A percentile compares a stretch with the other conserved stretches of the same genome.
Evolutionary conservation across 768 basidiomycete species (phyloP).

Genomic region (Lyophyllum semitale): DNA sequence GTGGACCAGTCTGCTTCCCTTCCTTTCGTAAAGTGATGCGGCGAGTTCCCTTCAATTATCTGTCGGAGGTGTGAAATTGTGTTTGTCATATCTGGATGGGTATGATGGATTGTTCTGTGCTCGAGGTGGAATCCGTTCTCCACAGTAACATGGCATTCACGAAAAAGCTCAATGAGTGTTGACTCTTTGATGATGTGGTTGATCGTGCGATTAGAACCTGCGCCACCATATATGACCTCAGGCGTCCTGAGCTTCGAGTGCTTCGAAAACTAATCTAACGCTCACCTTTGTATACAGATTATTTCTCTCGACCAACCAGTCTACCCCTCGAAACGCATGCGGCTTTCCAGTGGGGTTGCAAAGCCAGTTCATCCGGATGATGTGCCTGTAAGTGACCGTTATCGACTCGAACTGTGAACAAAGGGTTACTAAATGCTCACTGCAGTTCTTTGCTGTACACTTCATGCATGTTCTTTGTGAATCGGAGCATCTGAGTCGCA

Average conservation of each 20-base stretch:
- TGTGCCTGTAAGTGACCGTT: too few relatives aligned
- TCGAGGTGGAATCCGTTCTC: constrained; percentile 23
- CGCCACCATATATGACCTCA: constrained; percentile 13
- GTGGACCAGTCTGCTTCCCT: not conserved
- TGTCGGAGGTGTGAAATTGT: constrained; percentile 18
- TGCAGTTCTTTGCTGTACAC: constrained; percentile 16
- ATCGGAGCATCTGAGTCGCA: constrained; percentile 21
- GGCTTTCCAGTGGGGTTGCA: constrained; percentile 15
- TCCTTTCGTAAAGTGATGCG: not conserved
- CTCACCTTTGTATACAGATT: constrained; percentile 29
- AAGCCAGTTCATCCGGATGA: constrained; percentile 8
- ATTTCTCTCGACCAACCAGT: constrained; percentile 34
- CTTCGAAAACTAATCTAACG: too few relatives aligned
- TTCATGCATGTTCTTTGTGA: constrained; percentile 21
- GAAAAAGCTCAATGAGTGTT: constrained; percentile 29
- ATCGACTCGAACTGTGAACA: too few relatives aligned
- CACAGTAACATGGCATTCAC: constrained; percentile 15
- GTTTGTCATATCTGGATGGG: constrained; percentile 24
- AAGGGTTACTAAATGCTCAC: constrained; percentile 4
- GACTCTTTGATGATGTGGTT: constrained; percentile 17
- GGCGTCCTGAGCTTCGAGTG: too few relatives aligned
- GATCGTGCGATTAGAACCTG: constrained; percentile 11
- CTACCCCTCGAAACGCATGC: constrained; percentile 12
- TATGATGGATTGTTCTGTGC: constrained; percentile 21
- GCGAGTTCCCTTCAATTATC: not conserved